Conservation (phyloP, 208 protist genomes). For the Porcisia deanei region DNA sequence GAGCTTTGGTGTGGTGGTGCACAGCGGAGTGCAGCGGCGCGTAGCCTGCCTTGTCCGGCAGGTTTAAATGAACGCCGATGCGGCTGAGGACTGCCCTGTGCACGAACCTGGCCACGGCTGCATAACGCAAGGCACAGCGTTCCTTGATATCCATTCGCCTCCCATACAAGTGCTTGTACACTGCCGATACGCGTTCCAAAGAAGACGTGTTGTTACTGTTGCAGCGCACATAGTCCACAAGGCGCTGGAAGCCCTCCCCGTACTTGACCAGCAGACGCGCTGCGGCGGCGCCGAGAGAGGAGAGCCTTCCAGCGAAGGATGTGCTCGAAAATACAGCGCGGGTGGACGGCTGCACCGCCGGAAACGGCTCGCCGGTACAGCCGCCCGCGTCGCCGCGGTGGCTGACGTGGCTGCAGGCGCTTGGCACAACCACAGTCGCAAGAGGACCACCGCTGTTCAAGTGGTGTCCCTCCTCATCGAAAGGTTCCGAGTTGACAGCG, state of each 20-base stretch:
- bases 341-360: background rate
- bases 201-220: conserved; percentile 35
- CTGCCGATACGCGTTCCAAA: conserved; percentile 24
- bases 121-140: conserved; percentile 37
- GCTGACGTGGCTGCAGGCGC: background rate
- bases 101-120: conserved; percentile 33
- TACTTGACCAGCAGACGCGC: conserved; percentile 19
- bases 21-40: conserved; percentile 50
- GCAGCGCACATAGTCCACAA: conserved; percentile 29
- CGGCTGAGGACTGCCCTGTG: conserved; percentile 28
- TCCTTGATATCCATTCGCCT: conserved; percentile 28
- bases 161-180: conserved; percentile 20
- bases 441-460: background rate
- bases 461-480: background rate
- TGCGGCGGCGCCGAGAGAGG: conserved; percentile 1
- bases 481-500: background rate
- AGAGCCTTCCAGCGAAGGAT: conserved; percentile 16
- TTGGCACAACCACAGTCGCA: background rate
- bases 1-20: conserved; percentile 21
- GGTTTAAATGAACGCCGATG: conserved; percentile 40
- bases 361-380: background rate
- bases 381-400: background rate
- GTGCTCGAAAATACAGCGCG: background rate
- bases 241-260: conserved; percentile 29
- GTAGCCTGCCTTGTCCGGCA: conserved; percentile 35